phyloP scores from a whole-genome alignment of 495 filamentous ascomycete species.

The Neurospora pannonica region DNA sequence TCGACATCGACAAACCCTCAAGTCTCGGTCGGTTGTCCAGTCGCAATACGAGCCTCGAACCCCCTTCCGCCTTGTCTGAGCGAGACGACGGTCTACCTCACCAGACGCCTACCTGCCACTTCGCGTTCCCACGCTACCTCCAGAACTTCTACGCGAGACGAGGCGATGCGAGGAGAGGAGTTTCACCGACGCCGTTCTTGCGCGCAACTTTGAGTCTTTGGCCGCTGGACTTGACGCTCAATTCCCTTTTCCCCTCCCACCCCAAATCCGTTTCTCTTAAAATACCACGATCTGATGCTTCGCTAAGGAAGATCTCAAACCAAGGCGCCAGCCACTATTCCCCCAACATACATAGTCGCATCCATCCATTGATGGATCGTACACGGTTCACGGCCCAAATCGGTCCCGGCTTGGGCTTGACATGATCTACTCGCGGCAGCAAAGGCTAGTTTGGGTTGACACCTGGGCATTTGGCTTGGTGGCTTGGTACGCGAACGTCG shows the following conservation, averaged over 20 bases:
- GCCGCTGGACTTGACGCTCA: not conserved
- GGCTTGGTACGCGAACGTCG: not conserved
- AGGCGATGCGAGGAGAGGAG: not conserved
- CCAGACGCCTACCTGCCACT: not conserved
- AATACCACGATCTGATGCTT: not conserved
- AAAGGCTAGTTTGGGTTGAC: not conserved
- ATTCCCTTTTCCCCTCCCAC: not conserved
- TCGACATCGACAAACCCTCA: not conserved
- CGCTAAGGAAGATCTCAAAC: not conserved
- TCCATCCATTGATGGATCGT: not conserved
- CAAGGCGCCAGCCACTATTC: not conserved
- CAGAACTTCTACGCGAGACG: not conserved
- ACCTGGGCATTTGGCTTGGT: not conserved
- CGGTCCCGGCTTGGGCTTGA: not conserved
- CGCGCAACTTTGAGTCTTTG: not conserved
- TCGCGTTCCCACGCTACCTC: not conserved
- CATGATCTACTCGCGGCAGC: not conserved
- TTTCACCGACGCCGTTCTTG: not conserved
- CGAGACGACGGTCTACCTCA: not conserved
- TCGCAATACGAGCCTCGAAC: not conserved
- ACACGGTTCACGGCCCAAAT: not conserved
- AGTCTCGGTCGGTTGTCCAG: not conserved
- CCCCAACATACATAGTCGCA: not conserved
- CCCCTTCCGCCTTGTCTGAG: not conserved
- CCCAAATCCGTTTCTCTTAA: not conserved